Evolutionary conservation across 108 stramenopile species (phyloP), one percentile per base, ranked within the genome.

Genomic region (Epipyxis sp.): DNA sequence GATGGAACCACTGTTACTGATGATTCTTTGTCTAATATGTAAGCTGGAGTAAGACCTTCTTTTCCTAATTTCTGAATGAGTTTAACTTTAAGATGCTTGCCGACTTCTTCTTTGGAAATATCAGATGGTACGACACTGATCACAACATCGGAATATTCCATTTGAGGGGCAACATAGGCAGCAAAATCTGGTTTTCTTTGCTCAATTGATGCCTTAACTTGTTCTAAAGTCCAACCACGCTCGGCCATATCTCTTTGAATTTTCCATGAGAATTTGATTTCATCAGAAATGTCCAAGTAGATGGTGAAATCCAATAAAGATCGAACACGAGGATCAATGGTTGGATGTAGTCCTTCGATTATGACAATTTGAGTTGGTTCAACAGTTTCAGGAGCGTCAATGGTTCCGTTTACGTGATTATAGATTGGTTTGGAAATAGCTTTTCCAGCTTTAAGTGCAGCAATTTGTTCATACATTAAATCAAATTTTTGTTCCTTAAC

Each of bases 321-420:
- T 78, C 89, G 90, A 69, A 97, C 95, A 81, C 95, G 94, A 34
- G 89, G 87, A 86, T 97, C 95, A 83, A 89, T 88, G 89, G 94
- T 92, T 78, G 95, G 95, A 90, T 97, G 95, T 82, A 97, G 92
- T 80, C 95, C 95, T 83, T 97, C 95, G 80, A 97, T 89, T 84
- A 97, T 97, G 79, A 97, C 92, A 84, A 97, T 94, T 42, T 93
- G 95, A 62, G 95, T 97, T 57, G 95, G 90, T 79, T 91, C 92
- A 78, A 97, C 89, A 78, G 89, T 91, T 86, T 97, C 95, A 45
- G 95, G 95, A 34, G 86, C 85, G 86, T 97, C 95, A 76, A 97
- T 93, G 78, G 95, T 97, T 79, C 95, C 95, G 87, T 97, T 97
- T 69, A 95, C 95, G 91, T 97, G 95, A 89, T 97, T 97, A 94